Conservation (phyloP, 371 early-diverging fungal species). For the Conidiobolus coronatus region DNA sequence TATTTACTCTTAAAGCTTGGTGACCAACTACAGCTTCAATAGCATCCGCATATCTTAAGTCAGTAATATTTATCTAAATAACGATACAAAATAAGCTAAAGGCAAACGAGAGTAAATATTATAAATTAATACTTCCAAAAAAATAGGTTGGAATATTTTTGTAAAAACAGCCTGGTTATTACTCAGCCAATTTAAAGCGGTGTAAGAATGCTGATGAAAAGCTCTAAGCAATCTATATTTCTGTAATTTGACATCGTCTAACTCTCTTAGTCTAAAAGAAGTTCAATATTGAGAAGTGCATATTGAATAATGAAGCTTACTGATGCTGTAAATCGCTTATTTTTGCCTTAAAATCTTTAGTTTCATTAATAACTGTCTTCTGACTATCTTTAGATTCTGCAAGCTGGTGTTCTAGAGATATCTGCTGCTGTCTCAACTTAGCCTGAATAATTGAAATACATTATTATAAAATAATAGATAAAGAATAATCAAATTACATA, state of each 20-base stretch:
- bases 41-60: constrained; percentile 26
- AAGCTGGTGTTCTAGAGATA: constrained; percentile 5
- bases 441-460: background rate
- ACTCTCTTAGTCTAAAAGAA: constrained; percentile 11
- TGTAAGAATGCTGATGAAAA: constrained; percentile 20
- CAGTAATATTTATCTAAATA: constrained; percentile 26
- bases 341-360: background rate
- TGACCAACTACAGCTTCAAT: constrained; percentile 24
- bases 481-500: background rate
- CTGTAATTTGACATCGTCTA: constrained; percentile 26
- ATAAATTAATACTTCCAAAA: constrained; percentile 14
- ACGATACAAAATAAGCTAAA: background rate
- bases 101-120: background rate
- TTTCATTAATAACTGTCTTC: constrained; percentile 6
- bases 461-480: too few species aligned
- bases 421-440: background rate
- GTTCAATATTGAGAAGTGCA: too few species aligned
- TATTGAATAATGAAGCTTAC: too few species aligned
- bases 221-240: constrained; percentile 18
- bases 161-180: constrained; percentile 31
- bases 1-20: background rate
- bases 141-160: constrained; percentile 51
- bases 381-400: constrained; percentile 6
- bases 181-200: constrained; percentile 36
- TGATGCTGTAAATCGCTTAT: background rate